Evolutionary conservation across 176 grass and related monocot species (phyloP).

Genomic region (Elaeis guineensis): DNA sequence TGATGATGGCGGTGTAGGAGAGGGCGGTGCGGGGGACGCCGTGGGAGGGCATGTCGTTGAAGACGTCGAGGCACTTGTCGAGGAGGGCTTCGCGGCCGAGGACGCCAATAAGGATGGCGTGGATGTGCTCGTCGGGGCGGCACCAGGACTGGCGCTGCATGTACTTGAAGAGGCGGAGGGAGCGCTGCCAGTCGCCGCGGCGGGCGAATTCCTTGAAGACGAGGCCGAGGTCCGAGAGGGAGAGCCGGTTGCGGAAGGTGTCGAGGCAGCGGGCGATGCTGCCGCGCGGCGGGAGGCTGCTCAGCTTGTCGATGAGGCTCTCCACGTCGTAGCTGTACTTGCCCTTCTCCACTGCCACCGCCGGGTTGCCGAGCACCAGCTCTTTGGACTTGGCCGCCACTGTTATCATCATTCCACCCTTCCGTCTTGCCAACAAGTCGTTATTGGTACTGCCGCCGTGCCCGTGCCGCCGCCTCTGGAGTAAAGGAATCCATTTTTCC

Average conservation of each 20-base stretch:
- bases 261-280: slow-evolving; percentile 81
- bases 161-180: slow-evolving; percentile 93
- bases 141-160: slow-evolving; percentile 92
- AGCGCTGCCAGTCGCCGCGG: slow-evolving; percentile 91
- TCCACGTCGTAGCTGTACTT: slow-evolving; percentile 73
- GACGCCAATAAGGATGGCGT: slow-evolving; percentile 82
- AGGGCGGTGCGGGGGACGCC: slow-evolving; percentile 53
- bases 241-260: slow-evolving; percentile 57
- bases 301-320: slow-evolving; percentile 69
- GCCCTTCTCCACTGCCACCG: slow-evolving; percentile 24
- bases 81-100: slow-evolving; percentile 73
- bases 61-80: slow-evolving; percentile 39
- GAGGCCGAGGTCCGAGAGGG: slow-evolving; percentile 59
- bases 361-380: slow-evolving; percentile 15
- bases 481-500: background rate
- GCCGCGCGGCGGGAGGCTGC: slow-evolving; percentile 82
- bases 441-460: background rate
- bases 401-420: background rate
- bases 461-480: background rate
- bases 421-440: background rate
- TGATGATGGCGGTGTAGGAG: slow-evolving; percentile 92
- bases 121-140: slow-evolving; percentile 96
- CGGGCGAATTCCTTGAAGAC: slow-evolving; percentile 88
- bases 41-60: slow-evolving; percentile 66
- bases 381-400: slow-evolving; percentile 9